Conservation (phyloP, 176 grass and related monocot species). For the Calamus simplicifolius region DNA sequence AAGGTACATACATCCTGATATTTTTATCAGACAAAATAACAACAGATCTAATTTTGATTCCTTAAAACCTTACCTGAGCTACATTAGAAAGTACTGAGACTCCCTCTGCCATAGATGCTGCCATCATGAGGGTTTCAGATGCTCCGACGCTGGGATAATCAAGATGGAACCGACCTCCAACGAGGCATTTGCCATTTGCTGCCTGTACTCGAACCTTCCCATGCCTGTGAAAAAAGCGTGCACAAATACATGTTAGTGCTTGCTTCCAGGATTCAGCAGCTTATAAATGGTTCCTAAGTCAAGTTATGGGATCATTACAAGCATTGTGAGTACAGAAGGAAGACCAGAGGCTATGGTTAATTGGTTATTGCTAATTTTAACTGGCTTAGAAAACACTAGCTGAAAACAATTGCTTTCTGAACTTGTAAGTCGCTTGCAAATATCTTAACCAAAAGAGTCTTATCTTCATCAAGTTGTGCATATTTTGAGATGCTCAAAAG, state of each 20-base stretch:
- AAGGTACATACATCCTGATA: not conserved
- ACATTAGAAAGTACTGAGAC: slow-evolving; percentile 11
- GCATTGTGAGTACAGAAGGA: too few relatives aligned
- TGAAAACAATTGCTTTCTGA: too few relatives aligned
- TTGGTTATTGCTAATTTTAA: too few relatives aligned
- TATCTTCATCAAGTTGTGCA: too few relatives aligned
- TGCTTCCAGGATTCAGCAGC: too few relatives aligned
- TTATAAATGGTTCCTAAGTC: too few relatives aligned
- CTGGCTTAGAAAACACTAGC: too few relatives aligned
- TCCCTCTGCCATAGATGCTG: slow-evolving; percentile 15
- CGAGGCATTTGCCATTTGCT: slow-evolving; percentile 8
- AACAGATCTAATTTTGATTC: not conserved
- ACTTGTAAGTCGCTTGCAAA: too few relatives aligned
- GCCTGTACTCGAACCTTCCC: slow-evolving; percentile 6
- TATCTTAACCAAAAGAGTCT: too few relatives aligned
- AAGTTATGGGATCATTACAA: too few relatives aligned
- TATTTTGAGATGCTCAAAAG: too few relatives aligned
- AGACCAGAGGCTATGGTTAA: too few relatives aligned
- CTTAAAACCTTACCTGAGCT: slow-evolving; percentile 3
- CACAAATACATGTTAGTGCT: not conserved
- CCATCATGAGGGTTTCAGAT: slow-evolving; percentile 16
- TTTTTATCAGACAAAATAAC: not conserved
- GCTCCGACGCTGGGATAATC: slow-evolving; percentile 20
- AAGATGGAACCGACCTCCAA: slow-evolving; percentile 12
- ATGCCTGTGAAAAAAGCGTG: slow-evolving; percentile 1